Conservation (phyloP, 345 rosid species). For the Boechera retrofracta region DNA sequence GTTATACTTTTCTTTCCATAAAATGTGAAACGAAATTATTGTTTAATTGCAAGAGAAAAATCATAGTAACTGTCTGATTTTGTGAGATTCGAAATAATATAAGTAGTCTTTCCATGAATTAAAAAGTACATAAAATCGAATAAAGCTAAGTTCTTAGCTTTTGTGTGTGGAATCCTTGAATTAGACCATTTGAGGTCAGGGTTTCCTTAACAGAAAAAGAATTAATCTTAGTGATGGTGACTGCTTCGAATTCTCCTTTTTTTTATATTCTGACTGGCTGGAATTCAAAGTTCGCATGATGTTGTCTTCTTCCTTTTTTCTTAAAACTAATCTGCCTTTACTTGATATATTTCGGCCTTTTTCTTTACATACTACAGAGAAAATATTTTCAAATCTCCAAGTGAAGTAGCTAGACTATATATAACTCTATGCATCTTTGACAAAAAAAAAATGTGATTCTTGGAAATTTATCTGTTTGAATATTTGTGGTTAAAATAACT, state of each 20-base stretch:
- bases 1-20: background rate
- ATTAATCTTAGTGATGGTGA: conserved; percentile 36
- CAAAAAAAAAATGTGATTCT: conserved; percentile 1
- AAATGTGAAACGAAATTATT: background rate
- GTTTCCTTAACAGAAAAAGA: conserved; percentile 45
- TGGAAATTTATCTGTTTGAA: background rate
- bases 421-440: conserved; percentile 21
- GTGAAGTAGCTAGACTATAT: background rate
- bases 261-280: conserved; percentile 17
- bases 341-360: background rate
- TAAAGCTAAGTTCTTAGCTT: conserved; percentile 7
- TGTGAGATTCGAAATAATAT: background rate
- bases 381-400: background rate
- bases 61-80: background rate
- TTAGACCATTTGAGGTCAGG: conserved; percentile 36
- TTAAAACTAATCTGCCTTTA: background rate
- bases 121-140: conserved; percentile 24
- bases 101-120: conserved; percentile 1
- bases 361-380: background rate
- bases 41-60: background rate
- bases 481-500: background rate
- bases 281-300: conserved; percentile 35
- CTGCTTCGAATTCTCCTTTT: background rate
- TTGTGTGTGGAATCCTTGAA: conserved; percentile 33
- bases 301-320: background rate